phyloP scores from a whole-genome alignment of 176 grass and related monocot species.

The Zea mays region Zm-B73-REFERENCE-NAM-5.0 NC_050104.1:152984501-152985000 shows the following conservation, averaged over 20 bases:
- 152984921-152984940: conserved; percentile 89
- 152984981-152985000: conserved; percentile 66
- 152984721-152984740: conserved; percentile 97
- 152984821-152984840: conserved; percentile 3
- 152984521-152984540: no score
- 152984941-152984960: conserved; percentile 95
- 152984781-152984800: conserved; percentile 88
- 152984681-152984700: conserved; percentile 84
- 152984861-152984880: conserved; percentile 7
- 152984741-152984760: conserved; percentile 82
- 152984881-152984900: conserved; percentile 59
- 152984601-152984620: conserved; percentile 56
- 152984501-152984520: no score
- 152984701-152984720: conserved; percentile 93
- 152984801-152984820: conserved; percentile 66
- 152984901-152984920: conserved; percentile 90
- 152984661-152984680: conserved; percentile 88
- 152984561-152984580: conserved; percentile 30
- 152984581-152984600: conserved; percentile 66
- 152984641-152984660: conserved; percentile 52
- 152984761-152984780: conserved; percentile 91
- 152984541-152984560: background rate
- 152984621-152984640: conserved; percentile 69
- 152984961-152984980: conserved; percentile 91
- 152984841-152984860: conserved; percentile 16